A percentile compares a stretch with the other conserved stretches of the same genome.
Conservation (phyloP, 495 filamentous ascomycete genomes). For the Recurvomyces mirabilis region DNA sequence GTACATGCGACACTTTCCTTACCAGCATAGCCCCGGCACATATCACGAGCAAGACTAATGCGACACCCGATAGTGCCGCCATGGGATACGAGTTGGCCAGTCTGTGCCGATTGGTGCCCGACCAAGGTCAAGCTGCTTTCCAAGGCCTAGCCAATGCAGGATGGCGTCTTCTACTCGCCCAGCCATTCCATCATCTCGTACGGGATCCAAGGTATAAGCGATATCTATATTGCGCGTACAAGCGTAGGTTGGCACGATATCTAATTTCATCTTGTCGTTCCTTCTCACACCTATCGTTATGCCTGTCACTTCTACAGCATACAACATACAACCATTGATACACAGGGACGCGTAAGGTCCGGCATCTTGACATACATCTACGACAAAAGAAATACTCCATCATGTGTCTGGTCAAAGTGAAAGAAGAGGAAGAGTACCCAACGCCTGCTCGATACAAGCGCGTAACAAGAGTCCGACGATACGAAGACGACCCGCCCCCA, state of each 20-base stretch:
- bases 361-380: too few relatives aligned
- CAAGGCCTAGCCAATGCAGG: neutral
- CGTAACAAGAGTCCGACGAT: constrained; percentile 7
- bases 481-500: constrained; percentile 7
- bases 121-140: too few relatives aligned
- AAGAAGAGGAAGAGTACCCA: constrained; percentile 28
- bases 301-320: too few relatives aligned
- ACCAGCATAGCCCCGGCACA: neutral
- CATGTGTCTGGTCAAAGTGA: constrained; percentile 33
- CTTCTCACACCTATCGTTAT: too few relatives aligned
- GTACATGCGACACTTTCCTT: neutral
- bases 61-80: neutral
- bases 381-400: too few relatives aligned
- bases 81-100: neutral
- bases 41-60: neutral
- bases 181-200: constrained; percentile 1
- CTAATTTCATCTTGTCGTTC: too few relatives aligned
- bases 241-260: too few relatives aligned
- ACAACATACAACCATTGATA: too few relatives aligned
- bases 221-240: too few relatives aligned
- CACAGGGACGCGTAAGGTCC: too few relatives aligned
- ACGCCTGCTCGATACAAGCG: constrained; percentile 19
- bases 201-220: too few relatives aligned
- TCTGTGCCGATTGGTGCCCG: constrained; percentile 3
- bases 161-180: neutral